Evolutionary conservation across 108 stramenopile species (phyloP), one percentile per base, ranked within the genome.

Genomic region (Skeletonema tropicum): DNA sequence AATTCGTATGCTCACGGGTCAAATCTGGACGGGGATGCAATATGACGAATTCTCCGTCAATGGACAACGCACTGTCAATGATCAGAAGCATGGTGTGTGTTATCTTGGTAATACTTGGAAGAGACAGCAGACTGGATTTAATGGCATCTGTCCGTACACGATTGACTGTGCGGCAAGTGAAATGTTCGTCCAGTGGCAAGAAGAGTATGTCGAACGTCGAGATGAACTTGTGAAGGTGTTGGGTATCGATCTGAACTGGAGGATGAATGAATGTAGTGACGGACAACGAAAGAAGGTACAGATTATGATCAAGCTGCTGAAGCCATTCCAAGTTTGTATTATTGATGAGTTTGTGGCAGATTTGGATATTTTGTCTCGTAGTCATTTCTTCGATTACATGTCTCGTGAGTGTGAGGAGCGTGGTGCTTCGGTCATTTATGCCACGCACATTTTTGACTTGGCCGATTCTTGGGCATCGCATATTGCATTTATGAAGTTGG

Each of bases 371-470:
- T 93, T 97, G 60, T 97, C 97, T 19, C 87, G 97, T 31, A 95
- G 96, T 46, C 96, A 99, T 85, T 75, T 99, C 30, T 71, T 99
- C 30, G 73, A 81, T 21, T 99, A 97, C 96, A 79, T 99, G 57
- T 93, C 94, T 68, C 70, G 77, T 17, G 99, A 99, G 85, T 91
- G 90, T 32, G 94, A 93, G 58, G 85, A 86, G 66, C 85, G 95
- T 6, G 90, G 92, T 11, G 94, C 97, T 2, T 98, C 98, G 13
- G 96, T 99, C 63, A 73, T 99, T 29, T 99, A 99, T 80, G 99
- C 98, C 7, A 99, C 98, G 3, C 98, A 99, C 74, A 99, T 99
- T 61, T 99, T 99, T 86, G 99, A 97, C 66, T 94, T 95, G 35
- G 68, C 96, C 41, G 96, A 92, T 67, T 89, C 89, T 6, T 96